Evolutionary conservation across 1,284 basidiomycete species (phyloP).

Genomic region (Clitocybe nebularis): DNA sequence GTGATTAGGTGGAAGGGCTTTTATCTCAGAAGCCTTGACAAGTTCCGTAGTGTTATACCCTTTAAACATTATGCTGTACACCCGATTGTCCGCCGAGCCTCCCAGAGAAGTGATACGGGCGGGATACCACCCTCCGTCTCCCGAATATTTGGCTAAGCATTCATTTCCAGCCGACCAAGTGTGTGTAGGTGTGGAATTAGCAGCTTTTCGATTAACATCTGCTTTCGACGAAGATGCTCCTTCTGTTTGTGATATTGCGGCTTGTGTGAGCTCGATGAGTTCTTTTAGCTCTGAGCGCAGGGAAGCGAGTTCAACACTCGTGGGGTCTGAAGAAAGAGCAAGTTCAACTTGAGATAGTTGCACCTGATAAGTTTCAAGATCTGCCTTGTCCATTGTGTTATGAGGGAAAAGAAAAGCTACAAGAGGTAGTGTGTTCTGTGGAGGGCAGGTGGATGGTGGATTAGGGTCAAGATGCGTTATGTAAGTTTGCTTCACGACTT

Average conservation of each 20-base stretch:
- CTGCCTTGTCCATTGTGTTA: conserved; percentile 62
- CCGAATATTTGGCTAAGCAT: conserved; percentile 88
- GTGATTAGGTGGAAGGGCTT: conserved; percentile 61
- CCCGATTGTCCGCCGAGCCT: conserved; percentile 80
- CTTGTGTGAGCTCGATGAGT: conserved; percentile 84
- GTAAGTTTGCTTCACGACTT: too few relatives aligned
- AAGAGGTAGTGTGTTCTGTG: too few relatives aligned
- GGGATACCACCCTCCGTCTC: conserved; percentile 88
- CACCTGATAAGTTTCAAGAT: conserved; percentile 86
- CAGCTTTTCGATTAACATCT: conserved; percentile 51
- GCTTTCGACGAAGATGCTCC: conserved; percentile 57
- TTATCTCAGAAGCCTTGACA: conserved; percentile 71
- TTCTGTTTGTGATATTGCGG: conserved; percentile 66
- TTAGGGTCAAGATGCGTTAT: too few relatives aligned
- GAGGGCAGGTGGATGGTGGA: too few relatives aligned
- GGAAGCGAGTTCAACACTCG: conserved; percentile 72
- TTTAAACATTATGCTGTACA: conserved; percentile 93
- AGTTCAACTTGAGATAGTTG: conserved; percentile 89
- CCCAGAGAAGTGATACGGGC: conserved; percentile 87
- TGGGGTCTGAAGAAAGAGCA: conserved; percentile 80
- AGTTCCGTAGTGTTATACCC: conserved; percentile 95
- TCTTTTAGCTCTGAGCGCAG: conserved; percentile 85
- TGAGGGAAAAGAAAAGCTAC: conserved; percentile 2
- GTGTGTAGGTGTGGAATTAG: conserved; percentile 45
- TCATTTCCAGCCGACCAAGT: conserved; percentile 85